Conservation (phyloP, 108 stramenopile species). For the Nitzschia putrida region DNA sequence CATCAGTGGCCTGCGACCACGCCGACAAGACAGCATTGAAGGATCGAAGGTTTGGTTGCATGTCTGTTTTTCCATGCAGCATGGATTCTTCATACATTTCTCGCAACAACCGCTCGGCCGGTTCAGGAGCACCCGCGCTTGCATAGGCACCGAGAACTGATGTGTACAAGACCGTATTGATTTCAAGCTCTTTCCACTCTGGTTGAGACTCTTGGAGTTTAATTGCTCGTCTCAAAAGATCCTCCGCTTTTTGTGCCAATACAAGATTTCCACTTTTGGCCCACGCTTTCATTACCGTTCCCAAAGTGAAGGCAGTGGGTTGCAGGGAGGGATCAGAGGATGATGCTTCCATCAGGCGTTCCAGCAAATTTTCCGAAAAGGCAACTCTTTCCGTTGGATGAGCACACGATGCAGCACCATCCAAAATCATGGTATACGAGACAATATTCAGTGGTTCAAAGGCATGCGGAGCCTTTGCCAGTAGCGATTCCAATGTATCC, state of each 20-base stretch:
- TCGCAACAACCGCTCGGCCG: slow-evolving; percentile 19
- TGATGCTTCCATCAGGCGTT: slow-evolving; percentile 18
- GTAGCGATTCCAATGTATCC: slow-evolving; percentile 10
- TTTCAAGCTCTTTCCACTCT: slow-evolving; percentile 13
- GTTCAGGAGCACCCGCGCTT: slow-evolving; percentile 24
- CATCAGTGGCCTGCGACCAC: slow-evolving; percentile 20
- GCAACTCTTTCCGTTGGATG: slow-evolving; percentile 20
- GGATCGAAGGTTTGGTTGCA: slow-evolving; percentile 28
- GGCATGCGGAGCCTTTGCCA: background rate
- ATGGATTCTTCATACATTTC: slow-evolving; percentile 38
- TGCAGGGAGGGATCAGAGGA: background rate
- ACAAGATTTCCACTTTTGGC: slow-evolving; percentile 16
- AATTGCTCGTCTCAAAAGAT: slow-evolving; percentile 13
- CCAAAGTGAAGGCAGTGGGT: slow-evolving; percentile 35
- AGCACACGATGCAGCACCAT: slow-evolving; percentile 25
- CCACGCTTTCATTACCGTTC: slow-evolving; percentile 25
- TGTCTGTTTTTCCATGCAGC: slow-evolving; percentile 6
- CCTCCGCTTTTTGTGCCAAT: slow-evolving; percentile 23
- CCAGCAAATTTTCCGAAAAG: slow-evolving; percentile 28
- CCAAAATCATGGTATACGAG: slow-evolving; percentile 38
- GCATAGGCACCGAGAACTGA: slow-evolving; percentile 37
- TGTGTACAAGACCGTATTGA: slow-evolving; percentile 34
- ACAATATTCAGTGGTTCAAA: slow-evolving; percentile 32
- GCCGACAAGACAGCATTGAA: slow-evolving; percentile 41
- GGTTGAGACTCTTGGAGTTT: background rate